phyloP scores from a whole-genome alignment of 352 stramenopile genomes.

The Phytopythium vexans region DNA sequence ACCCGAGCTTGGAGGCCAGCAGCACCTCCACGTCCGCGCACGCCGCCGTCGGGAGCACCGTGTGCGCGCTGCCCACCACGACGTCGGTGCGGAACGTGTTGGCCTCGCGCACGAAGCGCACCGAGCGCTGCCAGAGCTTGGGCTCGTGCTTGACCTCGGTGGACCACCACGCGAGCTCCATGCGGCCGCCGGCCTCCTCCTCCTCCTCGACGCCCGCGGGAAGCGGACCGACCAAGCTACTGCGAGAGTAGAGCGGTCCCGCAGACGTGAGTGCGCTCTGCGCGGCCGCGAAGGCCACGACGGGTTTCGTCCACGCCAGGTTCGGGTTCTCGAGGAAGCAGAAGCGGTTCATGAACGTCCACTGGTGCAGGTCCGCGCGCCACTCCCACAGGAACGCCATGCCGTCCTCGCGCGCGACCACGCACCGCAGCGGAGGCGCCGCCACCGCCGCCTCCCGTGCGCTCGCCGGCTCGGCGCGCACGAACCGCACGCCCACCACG shows the following conservation, averaged over 20 bases:
- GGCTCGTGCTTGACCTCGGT: constrained; percentile 56
- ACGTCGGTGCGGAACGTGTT: constrained; percentile 79
- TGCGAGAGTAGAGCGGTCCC: not conserved
- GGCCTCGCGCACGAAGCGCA: constrained; percentile 67
- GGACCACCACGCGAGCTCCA: constrained; percentile 79
- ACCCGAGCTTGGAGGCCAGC: constrained; percentile 51
- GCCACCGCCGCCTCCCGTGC: constrained; percentile 9
- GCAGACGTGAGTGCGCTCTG: constrained; percentile 5
- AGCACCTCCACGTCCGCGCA: constrained; percentile 36
- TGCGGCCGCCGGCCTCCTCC: constrained; percentile 22
- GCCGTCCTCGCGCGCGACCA: constrained; percentile 75
- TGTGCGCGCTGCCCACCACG: constrained; percentile 61
- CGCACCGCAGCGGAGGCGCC: constrained; percentile 46
- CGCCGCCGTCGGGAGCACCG: constrained; percentile 9
- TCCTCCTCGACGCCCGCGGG: not conserved
- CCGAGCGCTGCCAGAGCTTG: constrained; percentile 60
- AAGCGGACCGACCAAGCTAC: no score
- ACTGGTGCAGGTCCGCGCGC: constrained; percentile 70
- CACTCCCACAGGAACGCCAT: constrained; percentile 85
- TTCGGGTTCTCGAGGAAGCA: constrained; percentile 82
- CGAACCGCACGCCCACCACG: constrained; percentile 55
- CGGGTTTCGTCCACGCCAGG: constrained; percentile 73
- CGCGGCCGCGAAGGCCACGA: constrained; percentile 52
- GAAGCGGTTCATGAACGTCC: constrained; percentile 81
- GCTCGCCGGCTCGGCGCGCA: constrained; percentile 5